A percentile compares a stretch with the other conserved stretches of the same genome.
Conservation (phyloP, 1,284 basidiomycete species). For the Ceratorhiza oryzae-sativae region DNA sequence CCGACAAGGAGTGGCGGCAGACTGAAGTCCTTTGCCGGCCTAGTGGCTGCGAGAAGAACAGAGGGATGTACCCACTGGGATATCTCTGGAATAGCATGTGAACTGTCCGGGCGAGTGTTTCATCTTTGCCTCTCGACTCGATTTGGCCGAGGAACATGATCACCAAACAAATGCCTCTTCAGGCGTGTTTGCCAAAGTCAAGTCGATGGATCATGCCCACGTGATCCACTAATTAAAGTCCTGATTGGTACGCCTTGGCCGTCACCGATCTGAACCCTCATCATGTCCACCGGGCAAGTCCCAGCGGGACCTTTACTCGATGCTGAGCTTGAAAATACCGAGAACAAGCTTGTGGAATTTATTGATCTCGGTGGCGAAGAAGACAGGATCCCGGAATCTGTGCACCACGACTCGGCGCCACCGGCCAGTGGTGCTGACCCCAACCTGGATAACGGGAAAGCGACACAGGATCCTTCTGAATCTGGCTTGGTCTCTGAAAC, state of each 20-base stretch:
- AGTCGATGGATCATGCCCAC: neutral
- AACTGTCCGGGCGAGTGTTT: neutral
- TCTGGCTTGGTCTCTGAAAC: neutral
- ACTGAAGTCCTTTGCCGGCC: neutral
- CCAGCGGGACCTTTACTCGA: neutral
- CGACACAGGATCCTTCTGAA: neutral
- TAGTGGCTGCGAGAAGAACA: neutral
- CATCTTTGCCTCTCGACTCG: no score
- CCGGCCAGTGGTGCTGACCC: neutral
- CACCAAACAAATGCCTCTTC: neutral
- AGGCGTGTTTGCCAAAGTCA: neutral
- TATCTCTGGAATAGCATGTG: neutral
- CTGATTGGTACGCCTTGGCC: neutral
- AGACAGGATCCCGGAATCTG: neutral
- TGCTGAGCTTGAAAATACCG: neutral
- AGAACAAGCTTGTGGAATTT: neutral
- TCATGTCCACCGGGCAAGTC: neutral
- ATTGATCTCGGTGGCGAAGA: neutral
- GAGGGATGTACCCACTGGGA: neutral
- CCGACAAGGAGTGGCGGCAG: neutral
- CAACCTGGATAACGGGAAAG: neutral
- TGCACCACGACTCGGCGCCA: neutral
- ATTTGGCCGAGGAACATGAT: neutral
- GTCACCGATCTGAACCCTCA: neutral
- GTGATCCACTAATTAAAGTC: constrained; percentile 8